These are phyloP conservation scores for Phytophthora crassamura DNA, from an alignment of 352 stramenopile genomes.

Conservation along the genomic window DNA sequence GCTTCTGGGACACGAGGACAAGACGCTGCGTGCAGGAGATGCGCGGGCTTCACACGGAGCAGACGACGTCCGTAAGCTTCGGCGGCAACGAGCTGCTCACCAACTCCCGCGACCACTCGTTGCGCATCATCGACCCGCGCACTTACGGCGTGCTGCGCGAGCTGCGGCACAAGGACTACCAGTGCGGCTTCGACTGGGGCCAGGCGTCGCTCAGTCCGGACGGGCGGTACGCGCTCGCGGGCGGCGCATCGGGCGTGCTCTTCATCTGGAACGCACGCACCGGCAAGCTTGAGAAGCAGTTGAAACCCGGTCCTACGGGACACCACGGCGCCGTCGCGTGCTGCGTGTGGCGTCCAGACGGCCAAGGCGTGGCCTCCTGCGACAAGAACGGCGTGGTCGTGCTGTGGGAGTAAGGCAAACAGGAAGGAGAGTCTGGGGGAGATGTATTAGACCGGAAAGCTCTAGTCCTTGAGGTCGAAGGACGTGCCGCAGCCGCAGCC, in stretches of 20 bases:
- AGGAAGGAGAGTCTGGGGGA: background rate
- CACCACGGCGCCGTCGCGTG: constrained; percentile 79
- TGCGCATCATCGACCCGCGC: constrained; percentile 72
- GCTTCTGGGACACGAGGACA: constrained; percentile 79
- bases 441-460: background rate
- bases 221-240: constrained; percentile 61
- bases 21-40: constrained; percentile 63
- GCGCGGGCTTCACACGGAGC: constrained; percentile 61
- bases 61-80: constrained; percentile 83
- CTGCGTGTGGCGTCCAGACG: constrained; percentile 79
- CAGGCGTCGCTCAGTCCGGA: constrained; percentile 82
- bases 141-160: constrained; percentile 60
- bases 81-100: constrained; percentile 61
- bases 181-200: constrained; percentile 82
- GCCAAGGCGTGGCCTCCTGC: constrained; percentile 69
- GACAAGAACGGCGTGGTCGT: constrained; percentile 87
- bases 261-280: constrained; percentile 72
- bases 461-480: constrained; percentile 96
- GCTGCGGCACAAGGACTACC: constrained; percentile 59
- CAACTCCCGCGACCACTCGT: constrained; percentile 79
- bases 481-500: constrained; percentile 97
- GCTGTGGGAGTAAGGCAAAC: constrained; percentile 66
- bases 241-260: constrained; percentile 56
- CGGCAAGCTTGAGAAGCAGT: constrained; percentile 61
- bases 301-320: constrained; percentile 42